phyloP scores from a whole-genome alignment of 805 yeast species.

The Grigorovia yakushimaensis region DNA sequence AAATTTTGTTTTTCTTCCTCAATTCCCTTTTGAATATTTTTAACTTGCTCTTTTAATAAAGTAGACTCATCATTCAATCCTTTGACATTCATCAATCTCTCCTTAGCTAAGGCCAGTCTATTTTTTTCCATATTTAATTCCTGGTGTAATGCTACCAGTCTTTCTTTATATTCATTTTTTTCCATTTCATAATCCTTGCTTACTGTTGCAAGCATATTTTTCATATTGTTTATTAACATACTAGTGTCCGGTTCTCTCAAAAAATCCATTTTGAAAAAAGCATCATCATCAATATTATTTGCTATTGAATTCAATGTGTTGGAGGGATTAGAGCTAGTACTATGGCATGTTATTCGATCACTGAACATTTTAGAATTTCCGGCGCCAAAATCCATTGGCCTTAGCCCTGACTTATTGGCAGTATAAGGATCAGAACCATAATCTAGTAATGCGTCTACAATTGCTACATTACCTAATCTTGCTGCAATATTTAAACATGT shows the following conservation, averaged over 20 bases:
- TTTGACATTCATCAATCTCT: constrained; percentile 19
- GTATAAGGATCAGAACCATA: constrained; percentile 79
- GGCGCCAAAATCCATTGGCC: constrained; percentile 77
- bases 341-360: too few species aligned
- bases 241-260: constrained; percentile 17
- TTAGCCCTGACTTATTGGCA: constrained; percentile 76
- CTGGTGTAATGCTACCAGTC: constrained; percentile 43
- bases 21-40: constrained; percentile 54
- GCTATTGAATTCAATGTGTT: neutral
- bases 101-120: constrained; percentile 18
- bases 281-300: neutral
- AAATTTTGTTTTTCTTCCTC: constrained; percentile 53
- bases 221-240: constrained; percentile 37
- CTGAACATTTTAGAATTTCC: constrained; percentile 19
- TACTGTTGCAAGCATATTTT: constrained; percentile 39
- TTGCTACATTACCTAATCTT: constrained; percentile 69
- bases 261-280: neutral
- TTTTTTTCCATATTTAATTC: constrained; percentile 23
- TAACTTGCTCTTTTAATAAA: constrained; percentile 42
- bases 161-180: constrained; percentile 40
- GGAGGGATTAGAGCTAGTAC: too few species aligned
- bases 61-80: constrained; percentile 48
- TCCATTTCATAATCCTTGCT: constrained; percentile 54
- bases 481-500: constrained; percentile 92
- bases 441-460: constrained; percentile 72